Evolutionary conservation across 2,329 filamentous ascomycete species (phyloP).

Genomic region (Xylariaceae sp.): DNA sequence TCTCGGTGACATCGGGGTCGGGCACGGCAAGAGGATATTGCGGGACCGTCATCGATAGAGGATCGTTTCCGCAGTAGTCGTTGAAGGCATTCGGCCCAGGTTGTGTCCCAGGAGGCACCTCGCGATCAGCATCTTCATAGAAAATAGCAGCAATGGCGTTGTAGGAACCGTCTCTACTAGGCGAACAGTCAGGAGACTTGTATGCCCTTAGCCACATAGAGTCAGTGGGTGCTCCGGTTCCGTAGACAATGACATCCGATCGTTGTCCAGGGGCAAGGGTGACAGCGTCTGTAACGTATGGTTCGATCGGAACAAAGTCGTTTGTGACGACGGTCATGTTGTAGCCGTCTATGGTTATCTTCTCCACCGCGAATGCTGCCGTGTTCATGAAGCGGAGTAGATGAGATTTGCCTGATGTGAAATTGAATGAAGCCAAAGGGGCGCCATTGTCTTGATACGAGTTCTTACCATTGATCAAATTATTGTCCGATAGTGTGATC

Average conservation of each 20-base stretch:
- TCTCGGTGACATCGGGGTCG: constrained; percentile 13
- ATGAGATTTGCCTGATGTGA: constrained; percentile 38
- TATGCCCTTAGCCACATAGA: constrained; percentile 20
- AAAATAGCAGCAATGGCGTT: constrained; percentile 19
- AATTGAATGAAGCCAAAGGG: constrained; percentile 24
- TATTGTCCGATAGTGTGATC: constrained; percentile 29
- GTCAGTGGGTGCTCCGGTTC: constrained; percentile 8
- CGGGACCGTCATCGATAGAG: constrained; percentile 12
- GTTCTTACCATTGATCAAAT: constrained; percentile 34
- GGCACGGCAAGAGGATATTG: constrained; percentile 10
- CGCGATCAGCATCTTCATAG: constrained; percentile 17
- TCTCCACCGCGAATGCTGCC: constrained; percentile 33
- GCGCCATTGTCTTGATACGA: constrained; percentile 34
- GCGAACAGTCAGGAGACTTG: constrained; percentile 21
- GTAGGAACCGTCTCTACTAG: constrained; percentile 11
- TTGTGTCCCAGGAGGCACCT: constrained; percentile 6
- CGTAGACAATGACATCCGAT: constrained; percentile 12
- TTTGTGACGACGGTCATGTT: constrained; percentile 45
- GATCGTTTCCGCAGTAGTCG: constrained; percentile 22
- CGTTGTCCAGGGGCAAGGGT: constrained; percentile 17
- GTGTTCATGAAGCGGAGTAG: constrained; percentile 41
- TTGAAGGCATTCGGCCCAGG: constrained; percentile 13
- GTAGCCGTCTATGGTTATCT: constrained; percentile 45
- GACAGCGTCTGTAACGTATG: constrained; percentile 41
- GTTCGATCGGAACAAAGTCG: constrained; percentile 46